phyloP scores from a whole-genome alignment of 2,329 filamentous ascomycete species.

The Pestalotiopsis sp. region DNA sequence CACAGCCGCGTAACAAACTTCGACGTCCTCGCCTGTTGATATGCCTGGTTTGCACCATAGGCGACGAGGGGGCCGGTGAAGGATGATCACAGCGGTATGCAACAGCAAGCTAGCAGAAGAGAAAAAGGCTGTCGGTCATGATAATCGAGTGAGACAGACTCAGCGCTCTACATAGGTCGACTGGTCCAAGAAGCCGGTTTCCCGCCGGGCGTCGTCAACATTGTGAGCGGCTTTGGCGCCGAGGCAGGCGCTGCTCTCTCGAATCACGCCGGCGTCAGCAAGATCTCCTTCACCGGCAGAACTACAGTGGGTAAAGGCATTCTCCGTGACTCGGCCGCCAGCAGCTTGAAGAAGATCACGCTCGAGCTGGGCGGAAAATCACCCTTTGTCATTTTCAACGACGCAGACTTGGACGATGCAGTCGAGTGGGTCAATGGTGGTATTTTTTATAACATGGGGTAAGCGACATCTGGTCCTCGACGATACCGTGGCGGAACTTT shows the following conservation, averaged over 20 bases:
- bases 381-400: conserved; percentile 56
- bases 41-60: conserved; percentile 42
- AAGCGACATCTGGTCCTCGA: neutral
- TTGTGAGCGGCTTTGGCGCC: conserved; percentile 71
- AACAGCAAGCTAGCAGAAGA: conserved; percentile 41
- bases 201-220: conserved; percentile 76
- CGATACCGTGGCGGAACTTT: neutral
- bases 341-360: conserved; percentile 57
- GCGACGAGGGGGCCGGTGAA: conserved; percentile 49
- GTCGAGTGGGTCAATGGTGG: conserved; percentile 35
- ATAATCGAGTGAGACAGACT: conserved; percentile 21
- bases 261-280: conserved; percentile 71
- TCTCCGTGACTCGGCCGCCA: conserved; percentile 62
- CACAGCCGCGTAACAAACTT: conserved; percentile 52
- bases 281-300: conserved; percentile 79
- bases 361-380: conserved; percentile 60
- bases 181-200: conserved; percentile 73
- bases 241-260: conserved; percentile 71
- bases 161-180: conserved; percentile 58
- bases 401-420: conserved; percentile 59
- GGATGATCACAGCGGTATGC: conserved; percentile 54
- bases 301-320: conserved; percentile 70
- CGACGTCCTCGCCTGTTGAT: conserved; percentile 45
- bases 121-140: neutral
- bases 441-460: conserved; percentile 15